Evolutionary conservation across 345 rosid species (phyloP), one percentile per base, ranked within the genome.

Genomic region (Moricandia arvensis): DNA sequence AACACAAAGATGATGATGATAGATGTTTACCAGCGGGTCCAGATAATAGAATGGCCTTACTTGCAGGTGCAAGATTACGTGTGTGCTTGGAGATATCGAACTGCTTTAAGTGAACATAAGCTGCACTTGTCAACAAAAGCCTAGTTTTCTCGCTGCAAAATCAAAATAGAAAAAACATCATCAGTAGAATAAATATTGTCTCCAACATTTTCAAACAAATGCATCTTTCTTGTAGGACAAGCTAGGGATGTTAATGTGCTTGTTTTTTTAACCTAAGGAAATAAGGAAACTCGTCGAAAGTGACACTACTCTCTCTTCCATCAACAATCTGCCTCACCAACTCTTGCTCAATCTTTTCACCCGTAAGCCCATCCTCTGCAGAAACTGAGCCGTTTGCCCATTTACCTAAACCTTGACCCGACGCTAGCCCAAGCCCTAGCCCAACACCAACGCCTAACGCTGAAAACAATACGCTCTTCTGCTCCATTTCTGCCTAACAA

Each of bases 361-460:
- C 83, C 18, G 82, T 73, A 0, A 74, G 75, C 0, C 67, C 78
- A 78, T 85, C 91, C 4, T 80, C 73, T 0, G 73, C 75, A 38
- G 79, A 79, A 77, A 33, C 71, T 6, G 79, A 35, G 59, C 75
- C 83, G 47, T 83, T 81, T 12, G 83, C 79, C 93, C 90, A 90
- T 83, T 85, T 81, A 63, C 87, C 80, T 74, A 86, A 78, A 63
- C 82, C 84, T 59, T 87, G 88, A 43, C 97, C 91, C 9, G 98
- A 90, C n/a, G 95, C 97, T 82, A 90, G 79, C 47, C 96, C 95
- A 0, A 93, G 64, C 7, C 98, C 98, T 47, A 93, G 84, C 1
- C 98, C 97, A 27, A 93, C 88, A 3, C 97, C 96, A 47, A 93
- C 87, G 8, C 98, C 98, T 82, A 94, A 79, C 8, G 95, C 98